These are phyloP conservation scores for Solanum pimpinellifolium DNA, from an alignment of 257 asterid species.

Conservation along the genomic window DNA sequence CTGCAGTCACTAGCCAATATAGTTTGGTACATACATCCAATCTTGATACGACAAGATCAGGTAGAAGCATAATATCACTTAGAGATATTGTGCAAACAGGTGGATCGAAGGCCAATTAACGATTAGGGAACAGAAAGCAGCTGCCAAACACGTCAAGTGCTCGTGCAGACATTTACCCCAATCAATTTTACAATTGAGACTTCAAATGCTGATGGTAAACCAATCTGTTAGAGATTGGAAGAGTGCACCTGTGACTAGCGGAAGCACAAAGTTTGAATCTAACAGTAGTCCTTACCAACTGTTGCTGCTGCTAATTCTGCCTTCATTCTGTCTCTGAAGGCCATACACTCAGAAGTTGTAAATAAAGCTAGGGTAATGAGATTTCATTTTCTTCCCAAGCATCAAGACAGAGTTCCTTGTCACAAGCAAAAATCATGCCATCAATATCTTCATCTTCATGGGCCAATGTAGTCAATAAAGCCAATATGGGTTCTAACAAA, in stretches of 20 bases:
- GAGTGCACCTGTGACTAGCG: background rate
- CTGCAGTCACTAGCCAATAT: background rate
- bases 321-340: constrained; percentile 13
- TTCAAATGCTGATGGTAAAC: constrained; percentile 3
- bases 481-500: constrained; percentile 16
- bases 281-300: constrained; percentile 7
- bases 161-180: background rate
- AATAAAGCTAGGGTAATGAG: constrained; percentile 15
- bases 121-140: constrained; percentile 10
- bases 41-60: constrained; percentile 17
- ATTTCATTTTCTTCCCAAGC: constrained; percentile 17
- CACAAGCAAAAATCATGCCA: constrained; percentile 13
- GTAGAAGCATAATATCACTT: constrained; percentile 6
- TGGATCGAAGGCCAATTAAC: constrained; percentile 16
- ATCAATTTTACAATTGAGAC: background rate
- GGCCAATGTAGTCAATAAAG: constrained; percentile 20
- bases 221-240: constrained; percentile 17
- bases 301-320: constrained; percentile 22
- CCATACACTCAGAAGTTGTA: constrained; percentile 15
- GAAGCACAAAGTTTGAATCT: background rate
- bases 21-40: constrained; percentile 8
- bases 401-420: constrained; percentile 11
- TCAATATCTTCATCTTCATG: constrained; percentile 23
- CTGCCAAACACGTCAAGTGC: background rate
- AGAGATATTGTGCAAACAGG: constrained; percentile 12